phyloP scores from a whole-genome alignment of 176 grass and related monocot genomes.

The Elymus sibiricus region DNA sequence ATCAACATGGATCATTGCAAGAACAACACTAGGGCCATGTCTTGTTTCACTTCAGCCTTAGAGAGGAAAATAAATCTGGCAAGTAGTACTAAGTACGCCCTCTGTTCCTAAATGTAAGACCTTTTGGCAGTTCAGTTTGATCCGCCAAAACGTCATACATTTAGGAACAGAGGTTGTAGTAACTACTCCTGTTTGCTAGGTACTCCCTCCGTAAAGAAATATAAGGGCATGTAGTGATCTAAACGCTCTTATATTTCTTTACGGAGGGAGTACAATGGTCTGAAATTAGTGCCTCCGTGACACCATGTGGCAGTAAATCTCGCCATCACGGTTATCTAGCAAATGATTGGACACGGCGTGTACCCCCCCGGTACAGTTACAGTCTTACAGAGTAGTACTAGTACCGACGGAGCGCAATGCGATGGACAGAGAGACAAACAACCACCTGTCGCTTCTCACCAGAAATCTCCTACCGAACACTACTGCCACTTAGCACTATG shows the following conservation, averaged over 20 bases:
- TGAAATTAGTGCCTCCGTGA: slow-evolving; percentile 23
- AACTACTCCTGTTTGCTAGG: too few species aligned
- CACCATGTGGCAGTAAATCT: slow-evolving; percentile 17
- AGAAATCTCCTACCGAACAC: slow-evolving; percentile 22
- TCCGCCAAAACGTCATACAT: too few species aligned
- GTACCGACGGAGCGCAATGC: slow-evolving; percentile 1
- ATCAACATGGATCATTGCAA: slow-evolving; percentile 14
- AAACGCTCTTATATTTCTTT: too few species aligned
- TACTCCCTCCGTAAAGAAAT: background rate
- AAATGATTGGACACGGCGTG: slow-evolving; percentile 13
- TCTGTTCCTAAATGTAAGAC: too few species aligned
- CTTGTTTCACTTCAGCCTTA: background rate
- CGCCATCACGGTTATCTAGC: background rate
- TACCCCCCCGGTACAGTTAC: background rate
- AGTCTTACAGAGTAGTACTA: background rate
- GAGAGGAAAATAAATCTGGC: background rate
- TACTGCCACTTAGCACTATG: background rate
- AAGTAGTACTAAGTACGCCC: background rate
- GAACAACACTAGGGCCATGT: slow-evolving; percentile 9
- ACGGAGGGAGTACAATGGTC: background rate
- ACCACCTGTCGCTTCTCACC: slow-evolving; percentile 6
- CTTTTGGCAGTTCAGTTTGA: too few species aligned
- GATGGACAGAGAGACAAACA: background rate
- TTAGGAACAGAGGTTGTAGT: too few species aligned
- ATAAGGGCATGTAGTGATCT: too few species aligned